Percentiles rank a stretch among this genome's conserved stretches.
These are phyloP conservation scores for Trypanosomatidae sp. DNA, from an alignment of 208 protist genomes.

Conservation along the genomic window DNA sequence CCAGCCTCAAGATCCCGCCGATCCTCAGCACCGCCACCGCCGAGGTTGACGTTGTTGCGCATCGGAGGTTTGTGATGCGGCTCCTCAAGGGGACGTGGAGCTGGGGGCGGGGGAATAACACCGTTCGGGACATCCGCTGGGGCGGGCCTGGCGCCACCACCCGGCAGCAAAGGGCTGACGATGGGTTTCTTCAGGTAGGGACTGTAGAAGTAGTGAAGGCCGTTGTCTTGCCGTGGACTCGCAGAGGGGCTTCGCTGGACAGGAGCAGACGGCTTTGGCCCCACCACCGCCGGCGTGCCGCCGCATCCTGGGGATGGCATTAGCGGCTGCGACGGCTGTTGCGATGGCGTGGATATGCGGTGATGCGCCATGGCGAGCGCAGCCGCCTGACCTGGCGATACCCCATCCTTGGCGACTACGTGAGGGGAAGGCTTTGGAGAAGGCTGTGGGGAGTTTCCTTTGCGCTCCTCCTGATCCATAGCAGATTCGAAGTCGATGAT, in stretches of 20 bases:
- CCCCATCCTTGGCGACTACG: slow-evolving; percentile 19
- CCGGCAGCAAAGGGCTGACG: slow-evolving; percentile 18
- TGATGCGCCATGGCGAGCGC: slow-evolving; percentile 69
- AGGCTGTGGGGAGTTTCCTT: slow-evolving; percentile 17
- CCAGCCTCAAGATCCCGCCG: neutral
- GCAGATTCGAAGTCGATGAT: slow-evolving; percentile 84
- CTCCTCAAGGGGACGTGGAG: slow-evolving; percentile 12
- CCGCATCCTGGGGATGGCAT: slow-evolving; percentile 7
- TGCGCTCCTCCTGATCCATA: slow-evolving; percentile 28
- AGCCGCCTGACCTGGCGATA: slow-evolving; percentile 78
- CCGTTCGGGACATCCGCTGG: neutral
- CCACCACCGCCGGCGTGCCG: slow-evolving; percentile 25
- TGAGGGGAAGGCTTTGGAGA: slow-evolving; percentile 1
- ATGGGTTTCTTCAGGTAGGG: slow-evolving; percentile 5
- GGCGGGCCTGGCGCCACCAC: slow-evolving; percentile 4
- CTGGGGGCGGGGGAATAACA: slow-evolving; percentile 1
- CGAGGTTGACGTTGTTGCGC: slow-evolving; percentile 23
- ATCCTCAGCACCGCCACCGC: slow-evolving; percentile 13
- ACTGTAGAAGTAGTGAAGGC: slow-evolving; percentile 22
- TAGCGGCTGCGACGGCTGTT: slow-evolving; percentile 1
- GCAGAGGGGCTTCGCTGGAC: neutral
- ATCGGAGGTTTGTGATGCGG: slow-evolving; percentile 11
- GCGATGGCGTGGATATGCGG: slow-evolving; percentile 10
- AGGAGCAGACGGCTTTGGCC: slow-evolving; percentile 32
- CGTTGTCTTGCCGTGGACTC: slow-evolving; percentile 12